These are phyloP conservation scores for Chalara sp. DNA, from an alignment of 2,329 filamentous ascomycete genomes.

Conservation along the genomic window DNA sequence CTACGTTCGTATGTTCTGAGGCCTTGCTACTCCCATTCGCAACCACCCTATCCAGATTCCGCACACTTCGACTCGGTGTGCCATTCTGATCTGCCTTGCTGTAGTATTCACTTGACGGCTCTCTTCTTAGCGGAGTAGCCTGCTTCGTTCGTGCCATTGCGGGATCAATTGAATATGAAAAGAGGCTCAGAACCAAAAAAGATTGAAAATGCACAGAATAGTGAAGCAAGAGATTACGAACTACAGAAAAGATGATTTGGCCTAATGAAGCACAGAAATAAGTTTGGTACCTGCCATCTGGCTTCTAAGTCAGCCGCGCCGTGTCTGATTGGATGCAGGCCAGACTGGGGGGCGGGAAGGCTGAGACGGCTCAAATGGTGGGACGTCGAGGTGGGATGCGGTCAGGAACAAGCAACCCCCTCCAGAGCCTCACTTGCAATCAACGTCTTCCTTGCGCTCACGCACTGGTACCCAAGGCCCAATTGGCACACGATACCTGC, in stretches of 20 bases:
- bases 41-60: slow-evolving; percentile 15
- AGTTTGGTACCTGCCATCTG: slow-evolving; percentile 11
- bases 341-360: too few species aligned
- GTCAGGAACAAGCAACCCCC: too few species aligned
- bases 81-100: slow-evolving; percentile 36
- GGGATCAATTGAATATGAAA: slow-evolving; percentile 4
- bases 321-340: too few species aligned
- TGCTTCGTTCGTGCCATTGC: slow-evolving; percentile 69
- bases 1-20: slow-evolving; percentile 17
- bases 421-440: too few species aligned
- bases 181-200: not conserved
- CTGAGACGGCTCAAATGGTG: too few species aligned
- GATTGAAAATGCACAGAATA: not conserved
- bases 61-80: slow-evolving; percentile 25
- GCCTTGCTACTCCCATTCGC: slow-evolving; percentile 25
- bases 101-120: slow-evolving; percentile 60
- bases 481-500: too few species aligned
- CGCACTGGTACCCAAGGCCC: too few species aligned
- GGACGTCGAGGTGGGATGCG: too few species aligned
- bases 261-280: not conserved
- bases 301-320: slow-evolving; percentile 3
- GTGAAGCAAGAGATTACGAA: slow-evolving; percentile 1
- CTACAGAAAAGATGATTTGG: not conserved
- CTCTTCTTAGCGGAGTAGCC: slow-evolving; percentile 55
- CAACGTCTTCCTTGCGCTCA: too few species aligned